These are phyloP conservation scores for Sporothrix variecibatus DNA, from an alignment of 2,329 filamentous ascomycete species.

Conservation along the genomic window DNA sequence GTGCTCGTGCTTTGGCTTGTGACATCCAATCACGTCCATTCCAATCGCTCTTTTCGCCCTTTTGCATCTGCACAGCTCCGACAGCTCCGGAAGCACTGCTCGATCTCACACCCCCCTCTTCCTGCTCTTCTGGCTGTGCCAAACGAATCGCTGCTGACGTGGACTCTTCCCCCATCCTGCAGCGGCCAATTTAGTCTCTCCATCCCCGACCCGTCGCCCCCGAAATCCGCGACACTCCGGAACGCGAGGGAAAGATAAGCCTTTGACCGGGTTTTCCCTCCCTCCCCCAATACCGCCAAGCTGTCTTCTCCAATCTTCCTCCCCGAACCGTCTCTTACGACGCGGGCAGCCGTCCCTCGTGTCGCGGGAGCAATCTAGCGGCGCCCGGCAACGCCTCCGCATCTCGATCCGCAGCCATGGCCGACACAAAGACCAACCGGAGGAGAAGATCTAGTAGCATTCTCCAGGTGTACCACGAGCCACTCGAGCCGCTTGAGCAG, in stretches of 20 bases:
- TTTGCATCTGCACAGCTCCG: not conserved
- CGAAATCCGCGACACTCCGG: not conserved
- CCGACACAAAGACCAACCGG: conserved; percentile 68
- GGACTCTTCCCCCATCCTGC: not conserved
- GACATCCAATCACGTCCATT: not conserved
- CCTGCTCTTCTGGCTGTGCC: not conserved
- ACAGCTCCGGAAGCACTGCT: not conserved
- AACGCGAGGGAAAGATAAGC: conserved; percentile 14
- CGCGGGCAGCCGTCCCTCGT: conserved; percentile 71
- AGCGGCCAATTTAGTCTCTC: conserved; percentile 11
- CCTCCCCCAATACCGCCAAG: conserved; percentile 75
- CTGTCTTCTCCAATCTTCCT: conserved; percentile 89
- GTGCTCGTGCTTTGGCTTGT: conserved; percentile 3
- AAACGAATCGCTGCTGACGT: conserved; percentile 3
- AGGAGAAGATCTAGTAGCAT: conserved; percentile 96
- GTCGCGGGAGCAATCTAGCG: conserved; percentile 54
- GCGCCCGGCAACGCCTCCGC: conserved; percentile 25
- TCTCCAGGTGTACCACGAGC: conserved; percentile 89
- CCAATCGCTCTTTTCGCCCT: not conserved
- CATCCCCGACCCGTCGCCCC: not conserved
- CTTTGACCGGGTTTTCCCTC: conserved; percentile 15
- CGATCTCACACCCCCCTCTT: not conserved
- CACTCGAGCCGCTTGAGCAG: conserved; percentile 93
- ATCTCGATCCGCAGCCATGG: conserved; percentile 58
- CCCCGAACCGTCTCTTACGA: conserved; percentile 89